Evolutionary conservation across 805 yeast species (phyloP), one percentile per base, ranked within the genome.

Genomic region (Limtongia smithiae): DNA sequence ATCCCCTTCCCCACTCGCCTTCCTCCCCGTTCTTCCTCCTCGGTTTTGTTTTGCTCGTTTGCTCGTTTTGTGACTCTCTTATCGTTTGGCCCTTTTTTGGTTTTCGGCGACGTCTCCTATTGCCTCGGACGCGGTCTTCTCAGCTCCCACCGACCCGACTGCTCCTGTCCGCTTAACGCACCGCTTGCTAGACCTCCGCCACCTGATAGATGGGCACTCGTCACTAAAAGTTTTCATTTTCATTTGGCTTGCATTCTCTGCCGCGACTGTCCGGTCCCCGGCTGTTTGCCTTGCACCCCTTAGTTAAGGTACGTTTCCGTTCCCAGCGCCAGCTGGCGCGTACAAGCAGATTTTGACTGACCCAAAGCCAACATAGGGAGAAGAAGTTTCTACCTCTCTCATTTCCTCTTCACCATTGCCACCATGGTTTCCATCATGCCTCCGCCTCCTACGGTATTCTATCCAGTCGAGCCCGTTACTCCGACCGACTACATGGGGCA

Each of bases 401-500:
- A 21, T 17, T 24, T 37, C 14, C 37, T 30, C 21, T 14, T 25
- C 12, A n/a, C 18, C 5, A 18, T 27, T 31, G 9, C 21, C 44
- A 24, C 17, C 38, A 50, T 50, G 54, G 44, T 40, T 15, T 34
- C 50, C 22, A 32, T 40, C 21, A 24, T 50, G 21, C 33, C 41
- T 27, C 21, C 45, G 17, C 41, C 39, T 24, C 15, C 41, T 17
- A 12, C 37, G 17, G 41, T 41, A 21, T 50, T 45, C 36, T 45
- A 46, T 37, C 25, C 46, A 15, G 12, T 40, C 30, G 54, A 40
- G n/a, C 47, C 44, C 8, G 38, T 17, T 32, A 50, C 46, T 12
- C 50, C 50, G 3, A 36, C 43, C 28, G 54, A 50, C 44, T 50
- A 50, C 37, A 24, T 37, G 35, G 18, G 40, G 12, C 50, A 46